phyloP scores from a whole-genome alignment of 2,329 filamentous ascomycete genomes.

The Fusarium nurragi region DNA sequence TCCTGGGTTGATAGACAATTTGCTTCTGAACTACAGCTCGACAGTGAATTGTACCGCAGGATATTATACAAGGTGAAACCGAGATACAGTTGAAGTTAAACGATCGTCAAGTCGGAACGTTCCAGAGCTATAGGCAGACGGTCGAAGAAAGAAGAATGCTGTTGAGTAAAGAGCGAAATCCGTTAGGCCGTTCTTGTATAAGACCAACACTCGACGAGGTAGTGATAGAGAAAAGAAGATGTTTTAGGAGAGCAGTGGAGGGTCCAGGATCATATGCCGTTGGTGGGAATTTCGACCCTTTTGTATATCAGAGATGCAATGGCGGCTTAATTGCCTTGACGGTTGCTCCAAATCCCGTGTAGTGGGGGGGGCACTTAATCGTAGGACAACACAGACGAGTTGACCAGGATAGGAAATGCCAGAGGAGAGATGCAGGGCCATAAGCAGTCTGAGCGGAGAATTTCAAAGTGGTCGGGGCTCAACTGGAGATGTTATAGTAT shows the following conservation, averaged over 20 bases:
- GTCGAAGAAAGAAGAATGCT: conserved; percentile 9
- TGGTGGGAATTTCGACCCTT: conserved; percentile 43
- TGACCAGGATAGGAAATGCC: conserved; percentile 53
- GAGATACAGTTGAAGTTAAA: conserved; percentile 9
- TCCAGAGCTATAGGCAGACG: conserved; percentile 4
- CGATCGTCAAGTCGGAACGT: conserved; percentile 6
- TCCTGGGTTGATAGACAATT: conserved; percentile 10
- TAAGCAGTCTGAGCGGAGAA: conserved; percentile 43
- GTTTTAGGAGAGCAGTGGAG: conserved; percentile 18
- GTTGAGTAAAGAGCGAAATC: conserved; percentile 29
- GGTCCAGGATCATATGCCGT: conserved; percentile 23
- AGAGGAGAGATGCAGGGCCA: conserved; percentile 43
- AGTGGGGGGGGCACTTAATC: conserved; percentile 36
- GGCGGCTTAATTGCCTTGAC: conserved; percentile 40
- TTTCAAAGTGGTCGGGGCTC: conserved; percentile 43
- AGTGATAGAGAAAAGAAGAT: conserved; percentile 11
- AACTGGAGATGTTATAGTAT: conserved; percentile 41
- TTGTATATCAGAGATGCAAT: conserved; percentile 48
- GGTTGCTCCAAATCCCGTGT: conserved; percentile 35
- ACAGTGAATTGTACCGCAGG: conserved; percentile 13
- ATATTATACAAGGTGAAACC: conserved; percentile 24
- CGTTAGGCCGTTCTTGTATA: conserved; percentile 9
- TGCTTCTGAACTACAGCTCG: background rate
- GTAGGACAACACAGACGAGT: conserved; percentile 50
- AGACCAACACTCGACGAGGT: conserved; percentile 11